phyloP scores from a whole-genome alignment of 2,329 filamentous ascomycete genomes.

The Diaporthe sp. region DNA sequence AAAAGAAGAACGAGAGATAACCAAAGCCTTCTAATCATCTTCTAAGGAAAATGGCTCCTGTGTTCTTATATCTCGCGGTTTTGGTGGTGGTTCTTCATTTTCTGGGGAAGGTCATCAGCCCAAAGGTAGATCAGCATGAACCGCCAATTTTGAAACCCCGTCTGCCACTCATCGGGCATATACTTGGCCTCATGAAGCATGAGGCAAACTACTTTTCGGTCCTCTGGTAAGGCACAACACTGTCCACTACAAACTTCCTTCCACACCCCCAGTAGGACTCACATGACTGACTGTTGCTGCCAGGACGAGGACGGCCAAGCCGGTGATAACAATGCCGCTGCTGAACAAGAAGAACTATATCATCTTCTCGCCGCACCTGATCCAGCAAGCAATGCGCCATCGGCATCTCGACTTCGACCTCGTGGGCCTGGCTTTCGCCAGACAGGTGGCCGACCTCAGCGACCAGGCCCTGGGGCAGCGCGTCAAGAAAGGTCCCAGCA shows the following conservation, averaged over 20 bases:
- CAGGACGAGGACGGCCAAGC: background rate
- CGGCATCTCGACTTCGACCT: background rate
- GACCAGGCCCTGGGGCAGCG: background rate
- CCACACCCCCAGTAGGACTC: background rate
- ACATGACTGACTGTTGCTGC: background rate
- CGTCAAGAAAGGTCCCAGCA: background rate
- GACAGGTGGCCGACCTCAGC: background rate
- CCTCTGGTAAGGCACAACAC: background rate
- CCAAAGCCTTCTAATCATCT: background rate
- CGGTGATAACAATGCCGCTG: background rate
- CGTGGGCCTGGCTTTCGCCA: background rate
- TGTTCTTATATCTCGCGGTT: background rate
- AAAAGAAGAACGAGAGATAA: background rate
- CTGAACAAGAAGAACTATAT: constrained; percentile 2
- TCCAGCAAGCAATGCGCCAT: background rate
- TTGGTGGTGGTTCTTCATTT: background rate
- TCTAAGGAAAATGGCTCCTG: background rate
- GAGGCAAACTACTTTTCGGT: background rate
- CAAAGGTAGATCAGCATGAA: background rate
- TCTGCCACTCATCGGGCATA: background rate
- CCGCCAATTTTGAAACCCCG: background rate
- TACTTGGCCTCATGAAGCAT: background rate
- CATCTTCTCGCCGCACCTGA: background rate
- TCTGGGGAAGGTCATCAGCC: background rate
- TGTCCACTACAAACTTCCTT: background rate